Evolutionary conservation across 73 alveolate species (phyloP).

Genomic region (Paramecium sexaurelia): DNA sequence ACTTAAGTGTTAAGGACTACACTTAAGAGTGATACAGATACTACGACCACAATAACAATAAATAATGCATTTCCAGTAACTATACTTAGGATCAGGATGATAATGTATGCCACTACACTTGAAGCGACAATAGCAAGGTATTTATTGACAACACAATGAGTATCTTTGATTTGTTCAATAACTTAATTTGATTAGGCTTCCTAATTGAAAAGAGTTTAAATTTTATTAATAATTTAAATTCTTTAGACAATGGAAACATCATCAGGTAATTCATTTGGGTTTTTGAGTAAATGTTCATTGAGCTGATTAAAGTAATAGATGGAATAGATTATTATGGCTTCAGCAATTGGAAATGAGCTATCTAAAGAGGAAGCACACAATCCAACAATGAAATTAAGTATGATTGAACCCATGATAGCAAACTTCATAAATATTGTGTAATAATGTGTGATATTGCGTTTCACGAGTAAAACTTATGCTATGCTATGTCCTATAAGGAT

Average conservation of each 20-base stretch:
- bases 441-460: not conserved
- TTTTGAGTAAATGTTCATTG: conserved; percentile 3
- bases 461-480: not conserved
- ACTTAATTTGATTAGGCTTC: not conserved
- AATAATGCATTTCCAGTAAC: conserved; percentile 22
- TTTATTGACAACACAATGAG: not conserved
- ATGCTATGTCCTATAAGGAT: not conserved
- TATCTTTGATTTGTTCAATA: not conserved
- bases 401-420: conserved; percentile 1
- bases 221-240: not conserved
- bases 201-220: not conserved
- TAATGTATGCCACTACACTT: not conserved
- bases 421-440: conserved; percentile 4
- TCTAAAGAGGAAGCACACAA: not conserved
- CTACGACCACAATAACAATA: not conserved
- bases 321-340: not conserved
- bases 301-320: not conserved
- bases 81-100: not conserved
- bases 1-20: not conserved
- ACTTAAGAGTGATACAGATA: not conserved
- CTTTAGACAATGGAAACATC: not conserved
- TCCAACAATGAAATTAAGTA: not conserved
- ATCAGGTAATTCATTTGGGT: not conserved
- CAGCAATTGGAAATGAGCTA: conserved; percentile 3
- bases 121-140: not conserved